Evolutionary conservation across 2,329 filamentous ascomycete genomes (phyloP), one percentile per base, ranked within the genome.

Genomic region (Pyrenophora seminiperda): DNA sequence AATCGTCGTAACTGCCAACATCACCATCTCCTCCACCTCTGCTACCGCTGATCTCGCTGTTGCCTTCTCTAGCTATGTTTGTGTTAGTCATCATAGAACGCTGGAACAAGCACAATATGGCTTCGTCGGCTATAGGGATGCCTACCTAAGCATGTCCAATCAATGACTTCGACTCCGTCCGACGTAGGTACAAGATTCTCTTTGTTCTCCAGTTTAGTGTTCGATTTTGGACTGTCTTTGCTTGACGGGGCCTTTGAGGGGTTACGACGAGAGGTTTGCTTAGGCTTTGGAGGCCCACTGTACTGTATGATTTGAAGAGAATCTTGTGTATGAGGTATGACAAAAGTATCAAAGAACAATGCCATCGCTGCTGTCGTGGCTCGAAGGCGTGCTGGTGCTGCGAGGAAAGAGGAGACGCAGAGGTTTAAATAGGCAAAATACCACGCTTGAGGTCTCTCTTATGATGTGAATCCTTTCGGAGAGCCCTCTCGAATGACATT

Each of bases 401-500:
- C 15, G 17, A 51, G 40, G 37, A 54, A 46, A 38, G 38, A 32
- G 50, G 40, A 42, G 33, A 42, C 13, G 31, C 15, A 48, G 54
- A 37, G 24, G 24, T 53, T 54, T 56, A 56, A 56, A 46, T 54
- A 56, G 43, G 43, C 31, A 29, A 56, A 48, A 19, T 41, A 39
- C 42, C 37, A 51, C 42, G 36, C 50, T 46, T 41, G 33, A 47
- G 48, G 11, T 40, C 22, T 40, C 32, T 30, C 18, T 24, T 49
- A 34, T 29, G 14, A 27, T 40, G 9, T 27, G 2, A 55, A 48
- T 37, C 30, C 37, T 55, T 37, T 44, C 11, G 19, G 37, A 53
- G 38, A 52, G 41, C 49, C 33, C 19, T 36, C 41, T 47, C 9
- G 37, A 37, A 42, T 48, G 20, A 14, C 37, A 33, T 46, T 41